Evolutionary conservation across 345 rosid species (phyloP), one percentile per base, ranked within the genome.

Genomic region (Salix udensis): DNA sequence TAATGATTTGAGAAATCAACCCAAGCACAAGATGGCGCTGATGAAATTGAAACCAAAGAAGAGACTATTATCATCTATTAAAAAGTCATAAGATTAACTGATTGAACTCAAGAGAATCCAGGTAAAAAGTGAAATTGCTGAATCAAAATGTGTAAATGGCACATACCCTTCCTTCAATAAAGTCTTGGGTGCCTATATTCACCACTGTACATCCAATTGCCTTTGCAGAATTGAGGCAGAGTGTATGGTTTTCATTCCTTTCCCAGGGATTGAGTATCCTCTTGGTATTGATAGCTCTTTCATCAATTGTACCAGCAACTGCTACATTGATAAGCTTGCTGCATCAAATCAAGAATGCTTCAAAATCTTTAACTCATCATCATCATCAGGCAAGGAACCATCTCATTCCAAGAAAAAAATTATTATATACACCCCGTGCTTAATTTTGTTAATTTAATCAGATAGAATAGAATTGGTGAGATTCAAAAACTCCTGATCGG

Each of bases 11-110:
- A 68, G 99, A 93, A 78, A 96, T 96, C 84, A 93, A 76, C 76
- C 99, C 98, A 67, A 96, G 96, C 78, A 96, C 93, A 81, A 96
- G 97, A 89, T 96, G 99, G 67, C 99, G 96, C 98, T 92, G 91
- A 77, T 92, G 91, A 77, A 85, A 83, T 81, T 42, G 40, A 75
- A 70, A 87, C 77, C 62, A 80, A 48, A 70, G 42, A 74, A 65
- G 46, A 76, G 18, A 73, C 24, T 36, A 74, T 23, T 55, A 53
- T 53, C 74, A 82, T 11, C 37, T 19, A 30, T 69, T 7, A 61
- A 12, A 65, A 30, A 36, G 60, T 53, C 30, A 65, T 19, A 36
- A 23, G 36, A 44, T 50, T 6, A 31, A 40, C 65, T 19, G 21
- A 73, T 30, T 34, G 42, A 76, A 72, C 24, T 18, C 30, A 67